Percentiles rank a stretch among this genome's conserved stretches.
phyloP scores from a whole-genome alignment of 345 rosid species.

The Carallia brachiata region DNA sequence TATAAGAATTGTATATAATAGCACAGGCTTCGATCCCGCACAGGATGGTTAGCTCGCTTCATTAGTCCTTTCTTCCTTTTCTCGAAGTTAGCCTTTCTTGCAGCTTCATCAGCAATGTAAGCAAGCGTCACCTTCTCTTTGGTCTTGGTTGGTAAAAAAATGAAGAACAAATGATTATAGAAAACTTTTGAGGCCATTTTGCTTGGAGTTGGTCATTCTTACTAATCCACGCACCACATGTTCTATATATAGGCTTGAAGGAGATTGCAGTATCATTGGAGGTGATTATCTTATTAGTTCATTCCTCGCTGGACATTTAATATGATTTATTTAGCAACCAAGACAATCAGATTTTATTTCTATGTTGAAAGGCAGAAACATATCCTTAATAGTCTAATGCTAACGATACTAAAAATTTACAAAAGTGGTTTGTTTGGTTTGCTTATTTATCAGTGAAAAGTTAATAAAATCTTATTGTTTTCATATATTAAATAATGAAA shows the following conservation, averaged over 20 bases:
- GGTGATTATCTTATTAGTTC: neutral
- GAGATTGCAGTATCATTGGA: neutral
- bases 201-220: neutral
- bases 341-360: too few species aligned
- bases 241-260: neutral
- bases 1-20: constrained; percentile 7
- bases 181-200: neutral
- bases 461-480: too few species aligned
- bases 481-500: too few species aligned
- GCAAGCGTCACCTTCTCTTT: constrained; percentile 18
- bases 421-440: too few species aligned
- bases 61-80: constrained; percentile 23
- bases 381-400: too few species aligned
- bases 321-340: too few species aligned
- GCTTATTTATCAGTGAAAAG: too few species aligned
- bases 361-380: too few species aligned
- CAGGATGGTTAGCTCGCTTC: constrained; percentile 23
- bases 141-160: neutral
- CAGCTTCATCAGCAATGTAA: constrained; percentile 17
- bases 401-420: too few species aligned
- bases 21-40: constrained; percentile 23
- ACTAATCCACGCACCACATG: neutral
- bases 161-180: neutral
- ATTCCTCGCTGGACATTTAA: too few species aligned
- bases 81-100: constrained; percentile 21